Evolutionary conservation across 257 asterid genomes (phyloP).

Genomic region (Nicotiana attenuata): DNA sequence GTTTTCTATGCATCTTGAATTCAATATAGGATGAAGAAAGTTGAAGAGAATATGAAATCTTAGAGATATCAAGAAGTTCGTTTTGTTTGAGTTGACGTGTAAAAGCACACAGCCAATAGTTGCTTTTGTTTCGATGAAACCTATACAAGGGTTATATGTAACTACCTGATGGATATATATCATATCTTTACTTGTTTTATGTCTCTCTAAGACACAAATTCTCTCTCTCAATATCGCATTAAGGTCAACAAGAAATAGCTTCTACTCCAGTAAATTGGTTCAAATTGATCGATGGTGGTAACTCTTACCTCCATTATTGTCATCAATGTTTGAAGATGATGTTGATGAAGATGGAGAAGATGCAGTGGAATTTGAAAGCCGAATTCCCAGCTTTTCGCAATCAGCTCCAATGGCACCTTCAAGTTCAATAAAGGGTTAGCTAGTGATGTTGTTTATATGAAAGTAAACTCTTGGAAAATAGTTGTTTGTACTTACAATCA

Average conservation of each 20-base stretch:
- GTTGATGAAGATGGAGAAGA: constrained; percentile 24
- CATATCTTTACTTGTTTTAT: background rate
- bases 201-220: background rate
- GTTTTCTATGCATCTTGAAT: too few species aligned
- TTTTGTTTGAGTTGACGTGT: background rate
- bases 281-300: background rate
- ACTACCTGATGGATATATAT: background rate
- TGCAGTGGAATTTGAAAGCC: constrained; percentile 32
- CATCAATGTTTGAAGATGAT: background rate
- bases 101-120: background rate
- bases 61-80: background rate
- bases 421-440: background rate
- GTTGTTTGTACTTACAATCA: constrained; percentile 42
- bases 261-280: background rate
- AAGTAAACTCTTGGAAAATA: background rate
- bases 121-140: background rate
- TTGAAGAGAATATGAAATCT: too few species aligned
- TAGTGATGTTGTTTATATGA: too few species aligned
- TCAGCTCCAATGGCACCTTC: constrained; percentile 66
- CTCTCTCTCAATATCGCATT: background rate
- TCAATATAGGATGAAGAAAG: too few species aligned
- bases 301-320: background rate
- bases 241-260: background rate
- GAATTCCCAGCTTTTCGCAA: constrained; percentile 53
- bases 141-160: background rate